Percentiles rank a stretch among this genome's conserved stretches.
Evolutionary conservation across 169 alveolate genomes (phyloP).

Genomic region (Toxoplasma gondii): DNA sequence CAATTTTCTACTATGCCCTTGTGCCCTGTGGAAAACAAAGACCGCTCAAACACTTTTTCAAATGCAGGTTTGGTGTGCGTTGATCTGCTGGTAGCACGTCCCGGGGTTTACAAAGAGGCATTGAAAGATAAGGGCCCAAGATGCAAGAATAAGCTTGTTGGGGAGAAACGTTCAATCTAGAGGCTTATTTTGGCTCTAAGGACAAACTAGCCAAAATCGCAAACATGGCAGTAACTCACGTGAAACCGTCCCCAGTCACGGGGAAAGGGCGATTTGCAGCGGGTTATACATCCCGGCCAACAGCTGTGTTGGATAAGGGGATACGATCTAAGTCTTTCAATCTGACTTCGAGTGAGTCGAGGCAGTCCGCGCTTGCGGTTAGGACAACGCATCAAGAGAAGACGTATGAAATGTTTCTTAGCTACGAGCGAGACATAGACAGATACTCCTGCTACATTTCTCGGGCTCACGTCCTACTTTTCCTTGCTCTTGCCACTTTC

Average conservation of each 20-base stretch:
- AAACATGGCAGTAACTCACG: not conserved
- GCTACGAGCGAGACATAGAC: constrained; percentile 19
- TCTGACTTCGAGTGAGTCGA: not conserved
- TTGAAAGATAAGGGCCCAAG: no score
- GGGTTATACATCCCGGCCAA: not conserved
- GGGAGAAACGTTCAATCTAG: no score
- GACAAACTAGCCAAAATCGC: not conserved
- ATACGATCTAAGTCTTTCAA: not conserved
- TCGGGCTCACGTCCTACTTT: not conserved
- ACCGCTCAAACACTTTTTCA: no score
- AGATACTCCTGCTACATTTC: not conserved
- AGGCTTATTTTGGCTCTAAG: not conserved
- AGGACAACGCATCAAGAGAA: constrained; percentile 53
- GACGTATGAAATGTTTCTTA: constrained; percentile 29
- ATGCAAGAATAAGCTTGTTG: no score
- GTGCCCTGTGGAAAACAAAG: no score
- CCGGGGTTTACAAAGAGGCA: no score
- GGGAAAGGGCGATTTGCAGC: not conserved
- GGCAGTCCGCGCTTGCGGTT: not conserved
- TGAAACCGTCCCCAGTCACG: not conserved
- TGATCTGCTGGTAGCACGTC: no score
- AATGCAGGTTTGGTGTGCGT: no score
- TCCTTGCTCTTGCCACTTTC: not conserved
- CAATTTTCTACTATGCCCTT: no score
- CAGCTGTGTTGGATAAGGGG: not conserved